Evolutionary conservation across 805 yeast species (phyloP), one percentile per base, ranked within the genome.

Genomic region (Komagataella populi): DNA sequence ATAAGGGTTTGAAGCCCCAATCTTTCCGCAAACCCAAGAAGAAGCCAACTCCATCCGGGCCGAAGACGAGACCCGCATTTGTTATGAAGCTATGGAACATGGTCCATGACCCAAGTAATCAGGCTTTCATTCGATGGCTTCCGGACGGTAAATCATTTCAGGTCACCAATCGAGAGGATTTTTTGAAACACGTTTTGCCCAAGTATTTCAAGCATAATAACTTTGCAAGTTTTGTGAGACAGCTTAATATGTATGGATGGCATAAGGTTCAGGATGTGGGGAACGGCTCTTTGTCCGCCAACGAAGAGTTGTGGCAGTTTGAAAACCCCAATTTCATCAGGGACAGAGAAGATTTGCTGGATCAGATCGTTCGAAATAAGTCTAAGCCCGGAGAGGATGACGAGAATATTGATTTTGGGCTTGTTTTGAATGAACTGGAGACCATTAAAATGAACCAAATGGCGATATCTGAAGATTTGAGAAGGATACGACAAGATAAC

Each of bases 221-320:
- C 64, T 90, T 93, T 68, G 95, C 98, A 18, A 83, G 93, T 36
- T 93, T 93, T 73, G 98, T 93, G 14, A 80, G 99, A 55, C 99
- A 91, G 64, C 73, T 91, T 60, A 91, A 91, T 68, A 91, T 93
- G 99, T 93, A 93, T 64, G 99, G 99, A 8, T 93, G 97, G 96
- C 98, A 90, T 70, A 93, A 93, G 67, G 93, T 93, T 3, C 99
- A 93, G 67, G 98, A 93, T 66, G 80, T 90, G 20, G 85, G 70
- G 52, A 76, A 84, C 23, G 97, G 95, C 2, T 76, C 90, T 4
- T 67, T 81, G 53, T 73, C 76, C 52, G 73, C 70, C 52, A 68
- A 69, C 46, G 96, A 90, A 52, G 98, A 93, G 60, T 76, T 81
- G 51, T 84, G 90, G 86, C 95, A 89, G 66, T 93, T 93, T 69